Evolutionary conservation across 208 protist genomes (phyloP), one percentile per base, ranked within the genome.

Genomic region (Herpetomonas muscarum): DNA sequence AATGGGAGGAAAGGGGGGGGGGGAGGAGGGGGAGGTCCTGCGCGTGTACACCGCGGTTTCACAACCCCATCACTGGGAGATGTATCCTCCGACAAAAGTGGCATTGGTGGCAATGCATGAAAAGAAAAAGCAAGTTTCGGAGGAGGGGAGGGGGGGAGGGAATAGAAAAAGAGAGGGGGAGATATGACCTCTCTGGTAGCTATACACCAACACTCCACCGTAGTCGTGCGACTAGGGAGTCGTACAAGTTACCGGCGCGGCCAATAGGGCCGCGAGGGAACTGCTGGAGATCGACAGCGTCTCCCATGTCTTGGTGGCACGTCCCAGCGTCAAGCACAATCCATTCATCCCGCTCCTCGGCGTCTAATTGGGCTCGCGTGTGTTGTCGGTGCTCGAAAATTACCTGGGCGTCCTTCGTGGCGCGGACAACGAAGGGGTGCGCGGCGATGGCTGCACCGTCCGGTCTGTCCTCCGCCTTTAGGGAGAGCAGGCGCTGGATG

Each of bases 281-380:
- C 34, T 39, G 34, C 34, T 39, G 9, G 34, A 6, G 13, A 13
- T 39, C 34, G 34, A 13, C 34, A 13, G 9, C 13, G 34, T 39
- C 34, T 6, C 34, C 34, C 6, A 39, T 6, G 34, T 6, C 6
- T 13, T 17, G 13, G 34, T 6, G 34, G 13, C 9, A 6, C 9
- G 34, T 39, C 10, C 7, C 34, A 39, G 34, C 7, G 34, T 39
- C 34, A 39, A 88, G 61, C 46, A 71, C 61, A 6, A 88, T 74
- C 81, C 81, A 88, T 48, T 88, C 77, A 10, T 65, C 67, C 29
- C 54, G 45, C 47, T 77, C 78, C 42, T 60, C 42, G 48, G 61
- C 46, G 26, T 85, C 66, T 2, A 55, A 59, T 13, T 53, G 29
- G 36, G 42, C 32, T 7, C 78, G 66, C 13, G 64, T 51, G 1